Evolutionary conservation across 495 filamentous ascomycete species (phyloP).

Genomic region (Terfezia boudieri): DNA sequence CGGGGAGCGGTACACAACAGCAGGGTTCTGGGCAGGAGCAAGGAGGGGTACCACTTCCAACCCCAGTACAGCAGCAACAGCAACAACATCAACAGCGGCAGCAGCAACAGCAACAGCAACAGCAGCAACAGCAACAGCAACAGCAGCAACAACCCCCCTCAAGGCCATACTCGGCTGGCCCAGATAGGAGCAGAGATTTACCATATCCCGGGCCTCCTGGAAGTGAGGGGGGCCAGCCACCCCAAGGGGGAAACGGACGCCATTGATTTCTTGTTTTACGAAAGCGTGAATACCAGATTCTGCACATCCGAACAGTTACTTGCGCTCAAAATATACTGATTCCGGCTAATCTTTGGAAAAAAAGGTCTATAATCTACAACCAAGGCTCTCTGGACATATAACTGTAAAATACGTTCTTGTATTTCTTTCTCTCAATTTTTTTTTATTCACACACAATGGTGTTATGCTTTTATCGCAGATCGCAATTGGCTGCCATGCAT

Average conservation of each 20-base stretch:
- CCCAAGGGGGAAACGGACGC: neutral
- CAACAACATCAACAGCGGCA: constrained; percentile 5
- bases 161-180: constrained; percentile 17
- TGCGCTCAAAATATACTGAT: too few species aligned
- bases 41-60: neutral
- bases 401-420: too few species aligned
- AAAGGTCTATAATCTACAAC: too few species aligned
- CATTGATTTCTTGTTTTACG: neutral
- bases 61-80: constrained; percentile 15
- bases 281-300: neutral
- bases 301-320: neutral
- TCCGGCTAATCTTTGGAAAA: too few species aligned
- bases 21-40: neutral
- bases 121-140: constrained; percentile 14
- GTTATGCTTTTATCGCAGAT: too few species aligned
- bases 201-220: neutral
- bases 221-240: neutral
- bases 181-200: constrained; percentile 9
- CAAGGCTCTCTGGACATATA: too few species aligned
- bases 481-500: too few species aligned
- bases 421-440: too few species aligned
- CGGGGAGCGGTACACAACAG: constrained; percentile 1
- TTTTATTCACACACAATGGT: too few species aligned
- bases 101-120: constrained; percentile 9
- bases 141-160: constrained; percentile 11